phyloP scores from a whole-genome alignment of 768 basidiomycete species.

The Imleria badia region DNA sequence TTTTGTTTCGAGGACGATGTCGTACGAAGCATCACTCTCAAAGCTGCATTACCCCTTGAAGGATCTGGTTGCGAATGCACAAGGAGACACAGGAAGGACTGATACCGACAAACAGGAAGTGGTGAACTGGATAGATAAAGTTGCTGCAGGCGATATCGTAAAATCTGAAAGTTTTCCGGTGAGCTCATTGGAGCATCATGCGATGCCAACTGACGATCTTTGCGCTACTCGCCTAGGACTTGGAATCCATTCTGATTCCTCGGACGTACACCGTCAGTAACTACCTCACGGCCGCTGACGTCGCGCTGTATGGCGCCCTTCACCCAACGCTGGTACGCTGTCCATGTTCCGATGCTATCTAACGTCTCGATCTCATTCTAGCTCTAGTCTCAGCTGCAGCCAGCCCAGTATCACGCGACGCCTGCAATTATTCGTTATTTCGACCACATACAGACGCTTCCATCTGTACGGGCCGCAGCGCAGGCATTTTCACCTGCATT shows the following conservation, averaged over 20 bases:
- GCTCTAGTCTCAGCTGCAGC: constrained; percentile 63
- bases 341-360: neutral
- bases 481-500: constrained; percentile 52
- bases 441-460: constrained; percentile 82
- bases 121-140: constrained; percentile 67
- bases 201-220: neutral
- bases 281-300: constrained; percentile 85
- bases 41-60: constrained; percentile 48
- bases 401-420: constrained; percentile 71
- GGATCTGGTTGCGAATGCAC: constrained; percentile 51
- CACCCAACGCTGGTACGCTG: constrained; percentile 73
- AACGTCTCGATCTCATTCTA: constrained; percentile 7
- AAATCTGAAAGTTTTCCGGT: constrained; percentile 54
- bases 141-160: constrained; percentile 47
- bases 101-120: constrained; percentile 67
- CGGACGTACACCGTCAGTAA: constrained; percentile 86
- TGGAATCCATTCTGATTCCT: constrained; percentile 69
- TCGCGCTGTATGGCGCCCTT: constrained; percentile 86
- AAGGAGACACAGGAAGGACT: constrained; percentile 47
- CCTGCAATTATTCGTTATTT: constrained; percentile 93
- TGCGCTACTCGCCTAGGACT: constrained; percentile 45
- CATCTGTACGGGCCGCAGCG: constrained; percentile 59
- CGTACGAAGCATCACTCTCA: constrained; percentile 49
- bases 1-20: constrained; percentile 41
- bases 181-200: constrained; percentile 7